Evolutionary conservation across 306 rosid genomes (phyloP), one percentile per base, ranked within the genome.

Genomic region (Alnus rubra): DNA sequence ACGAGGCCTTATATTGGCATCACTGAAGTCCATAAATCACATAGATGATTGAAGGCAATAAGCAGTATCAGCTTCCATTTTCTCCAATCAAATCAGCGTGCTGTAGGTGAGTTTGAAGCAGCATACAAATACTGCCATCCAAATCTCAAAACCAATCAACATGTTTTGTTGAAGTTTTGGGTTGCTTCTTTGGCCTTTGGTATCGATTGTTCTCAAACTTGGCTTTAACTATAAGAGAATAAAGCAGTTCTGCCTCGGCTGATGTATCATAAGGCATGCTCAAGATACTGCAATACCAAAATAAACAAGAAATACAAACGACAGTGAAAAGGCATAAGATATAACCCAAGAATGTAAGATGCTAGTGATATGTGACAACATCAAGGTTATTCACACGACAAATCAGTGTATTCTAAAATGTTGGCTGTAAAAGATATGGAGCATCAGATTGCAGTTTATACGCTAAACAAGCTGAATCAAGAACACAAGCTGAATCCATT

Each of bases 171-270:
- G 98, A 95, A 80, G 81, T 48, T 81, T 88, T 92, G 68, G 97
- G 85, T 76, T 88, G 88, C 88, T 85, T 92, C 84, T 88, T 91
- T 4, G 98, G 97, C 87, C 84, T 91, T 82, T 49, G 89, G 78
- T 86, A 91, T 51, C 98, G 84, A 79, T 90, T 91, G 81, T 95
- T 95, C 89, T 95, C 97, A 84, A 82, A 92, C 82, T 75, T 86
- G 67, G 98, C 97, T 90, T 91, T 91, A 44, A 87, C 86, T 62
- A 91, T 77, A 18, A 95, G 97, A 80, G 97, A 85, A 80, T 91
- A 92, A 1, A 95, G 86, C 69, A 95, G 55, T 60, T 95, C 97
- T 59, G 88, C 93, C 82, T 92, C 98, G 12, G 92, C 92, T 47
- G 97, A 89, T 79, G 78, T 81, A 76, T 92, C 92, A 78, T 82